phyloP scores from a whole-genome alignment of 805 yeast genomes.

The Teunomyces lycoperdinae region DNA sequence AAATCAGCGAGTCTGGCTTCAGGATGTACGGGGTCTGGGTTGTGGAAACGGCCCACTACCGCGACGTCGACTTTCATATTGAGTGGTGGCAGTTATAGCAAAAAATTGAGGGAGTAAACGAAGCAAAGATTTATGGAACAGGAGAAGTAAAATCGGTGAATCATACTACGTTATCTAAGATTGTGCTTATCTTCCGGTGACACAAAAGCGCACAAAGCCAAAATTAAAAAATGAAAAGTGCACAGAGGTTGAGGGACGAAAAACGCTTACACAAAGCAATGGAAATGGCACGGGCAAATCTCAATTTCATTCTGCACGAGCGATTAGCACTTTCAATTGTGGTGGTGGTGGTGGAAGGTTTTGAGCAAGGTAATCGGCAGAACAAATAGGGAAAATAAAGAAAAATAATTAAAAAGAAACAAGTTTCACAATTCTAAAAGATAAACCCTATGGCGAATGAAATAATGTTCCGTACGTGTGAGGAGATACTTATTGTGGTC shows the following conservation, averaged over 20 bases:
- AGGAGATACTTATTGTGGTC: background rate
- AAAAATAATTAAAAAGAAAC: background rate
- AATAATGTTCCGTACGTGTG: background rate
- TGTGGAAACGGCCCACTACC: slow-evolving; percentile 1
- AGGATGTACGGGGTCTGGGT: background rate
- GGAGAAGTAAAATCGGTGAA: background rate
- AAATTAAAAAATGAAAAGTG: background rate
- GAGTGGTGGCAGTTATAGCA: no score
- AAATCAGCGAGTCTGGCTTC: background rate
- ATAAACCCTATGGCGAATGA: background rate
- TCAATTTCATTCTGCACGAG: background rate
- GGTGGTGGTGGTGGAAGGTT: slow-evolving; percentile 1
- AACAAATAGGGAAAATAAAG: background rate
- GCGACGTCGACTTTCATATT: slow-evolving; percentile 1
- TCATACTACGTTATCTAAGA: background rate
- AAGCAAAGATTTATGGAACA: background rate
- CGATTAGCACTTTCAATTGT: background rate
- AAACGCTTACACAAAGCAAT: background rate
- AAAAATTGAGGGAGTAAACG: background rate
- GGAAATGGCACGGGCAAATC: background rate
- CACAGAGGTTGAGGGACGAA: no score
- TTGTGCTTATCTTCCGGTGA: slow-evolving; percentile 1
- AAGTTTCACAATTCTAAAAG: background rate
- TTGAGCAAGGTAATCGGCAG: background rate
- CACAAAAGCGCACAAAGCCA: background rate